Base-by-base conservation (phyloP, 805 yeast genomes). In the Kodamaea neixiangensis region DNA sequence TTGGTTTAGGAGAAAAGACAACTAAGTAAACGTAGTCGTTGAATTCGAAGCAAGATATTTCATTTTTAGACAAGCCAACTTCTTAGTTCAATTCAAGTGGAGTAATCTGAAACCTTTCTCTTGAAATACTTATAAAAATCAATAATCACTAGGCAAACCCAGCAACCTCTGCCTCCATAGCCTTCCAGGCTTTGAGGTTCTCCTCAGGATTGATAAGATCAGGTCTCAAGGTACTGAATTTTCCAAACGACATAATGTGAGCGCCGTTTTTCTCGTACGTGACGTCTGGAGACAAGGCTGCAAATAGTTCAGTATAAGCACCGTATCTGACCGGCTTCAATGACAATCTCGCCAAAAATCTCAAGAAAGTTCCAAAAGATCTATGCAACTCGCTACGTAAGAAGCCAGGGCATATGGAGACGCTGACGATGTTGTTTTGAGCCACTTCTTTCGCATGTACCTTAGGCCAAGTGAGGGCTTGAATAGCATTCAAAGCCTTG, bases 261-360 rank as follows among this genome's bases (percentile, higher is more conserved):
- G 59, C 64, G 1, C 76, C 76, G 35, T 66, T 60, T 7, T 71
- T 61, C 35, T 55, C 54, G 1, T 59, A 7, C 0, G 70, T 67
- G 15, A 77, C 52, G 5, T 65, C 60, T 4, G 81, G 79, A 25
- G 60, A 55, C 45, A 78, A 61, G 0, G 76, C 76, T 2, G 74
- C 80, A 53, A 60, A 76, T 13, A 76, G 58, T 54, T 72, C 79
- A 10, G 81, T 59, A 49, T 72, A 67, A 1, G 81, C 77, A 11
- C 82, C 83, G 41, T 65, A 66, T 34, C 55, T 54, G 5, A 67
- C 58, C 43, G 60, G 37, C 15, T 64, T 53, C 10, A 58, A 56
- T 20, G 57, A 51, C 10, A 6, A 18, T 5, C 18, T n/a, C 6
- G 11, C 9, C 14, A 48, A 19, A 5, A 17, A 33, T n/a, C 29